These are phyloP conservation scores for Dipteronia sinensis DNA, from an alignment of 345 rosid genomes.

Conservation along the genomic window DNA sequence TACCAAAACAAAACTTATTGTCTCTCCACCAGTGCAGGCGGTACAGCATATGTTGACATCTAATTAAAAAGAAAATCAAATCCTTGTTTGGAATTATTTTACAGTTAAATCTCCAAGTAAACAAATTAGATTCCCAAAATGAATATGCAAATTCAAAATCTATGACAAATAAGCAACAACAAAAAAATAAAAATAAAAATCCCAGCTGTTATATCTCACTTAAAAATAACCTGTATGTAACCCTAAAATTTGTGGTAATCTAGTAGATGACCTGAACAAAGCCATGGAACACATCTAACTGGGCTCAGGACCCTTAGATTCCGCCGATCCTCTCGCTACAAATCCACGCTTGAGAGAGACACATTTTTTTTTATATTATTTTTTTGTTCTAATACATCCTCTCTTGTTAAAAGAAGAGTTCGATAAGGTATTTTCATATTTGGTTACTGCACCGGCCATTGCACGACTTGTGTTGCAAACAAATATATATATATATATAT, in stretches of 20 bases:
- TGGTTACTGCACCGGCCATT: conserved; percentile 35
- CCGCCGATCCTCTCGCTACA: conserved; percentile 32
- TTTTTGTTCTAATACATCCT: neutral
- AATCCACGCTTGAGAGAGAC: conserved; percentile 28
- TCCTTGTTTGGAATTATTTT: neutral
- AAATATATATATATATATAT: no score
- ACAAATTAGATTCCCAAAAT: conserved; percentile 2
- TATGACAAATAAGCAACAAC: neutral
- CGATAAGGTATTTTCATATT: conserved; percentile 5
- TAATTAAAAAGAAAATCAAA: neutral
- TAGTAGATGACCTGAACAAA: conserved; percentile 32
- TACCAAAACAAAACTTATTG: neutral
- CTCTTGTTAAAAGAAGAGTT: neutral
- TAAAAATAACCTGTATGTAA: conserved; percentile 8
- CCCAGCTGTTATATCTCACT: conserved; percentile 22
- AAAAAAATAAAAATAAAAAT: neutral
- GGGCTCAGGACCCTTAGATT: conserved; percentile 30
- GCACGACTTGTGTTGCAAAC: conserved; percentile 30
- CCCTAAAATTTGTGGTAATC: conserved; percentile 8
- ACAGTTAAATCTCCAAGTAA: conserved; percentile 3
- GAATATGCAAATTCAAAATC: neutral
- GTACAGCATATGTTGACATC: conserved; percentile 5
- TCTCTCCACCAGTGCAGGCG: neutral
- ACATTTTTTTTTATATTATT: neutral
- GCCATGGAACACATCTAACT: conserved; percentile 21